phyloP scores from a whole-genome alignment of 2,329 filamentous ascomycete species.

The Pseudogymnoascus sp. region DNA sequence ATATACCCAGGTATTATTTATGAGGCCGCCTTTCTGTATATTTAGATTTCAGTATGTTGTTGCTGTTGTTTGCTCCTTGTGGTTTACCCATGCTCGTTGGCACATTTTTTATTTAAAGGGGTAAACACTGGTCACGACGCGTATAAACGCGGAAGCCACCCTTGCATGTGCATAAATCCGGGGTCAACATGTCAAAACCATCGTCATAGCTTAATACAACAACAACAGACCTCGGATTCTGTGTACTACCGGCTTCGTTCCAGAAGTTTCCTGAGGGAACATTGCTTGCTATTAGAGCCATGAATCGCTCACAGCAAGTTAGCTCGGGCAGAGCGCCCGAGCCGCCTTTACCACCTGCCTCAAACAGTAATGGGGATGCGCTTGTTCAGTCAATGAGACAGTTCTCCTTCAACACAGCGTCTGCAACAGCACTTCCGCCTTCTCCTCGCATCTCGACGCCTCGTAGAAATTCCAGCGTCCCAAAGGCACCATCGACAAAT shows the following conservation, averaged over 20 bases:
- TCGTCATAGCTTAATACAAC: slow-evolving; percentile 6
- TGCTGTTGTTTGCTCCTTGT: background rate
- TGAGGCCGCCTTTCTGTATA: background rate
- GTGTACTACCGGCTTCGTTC: background rate
- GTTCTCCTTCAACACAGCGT: slow-evolving; percentile 25
- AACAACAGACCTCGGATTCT: background rate
- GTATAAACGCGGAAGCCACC: slow-evolving; percentile 2
- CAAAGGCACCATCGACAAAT: slow-evolving; percentile 3
- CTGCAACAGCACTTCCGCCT: slow-evolving; percentile 8
- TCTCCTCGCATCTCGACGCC: background rate
- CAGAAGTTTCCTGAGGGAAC: background rate
- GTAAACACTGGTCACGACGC: background rate
- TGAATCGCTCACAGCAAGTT: slow-evolving; percentile 2
- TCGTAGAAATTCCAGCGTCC: background rate
- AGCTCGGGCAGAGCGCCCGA: slow-evolving; percentile 3
- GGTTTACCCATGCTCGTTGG: background rate
- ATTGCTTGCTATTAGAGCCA: background rate
- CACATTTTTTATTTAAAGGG: background rate
- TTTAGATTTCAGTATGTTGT: background rate
- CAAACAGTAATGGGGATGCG: slow-evolving; percentile 19
- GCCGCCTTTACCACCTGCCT: slow-evolving; percentile 10
- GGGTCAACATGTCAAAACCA: slow-evolving; percentile 2
- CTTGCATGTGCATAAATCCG: slow-evolving; percentile 5
- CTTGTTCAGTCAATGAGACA: slow-evolving; percentile 37
- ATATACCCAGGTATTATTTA: background rate